Percentiles rank a stretch among this genome's conserved stretches.
Conservation (phyloP, 2,329 filamentous ascomycete genomes). For the Aureobasidium subglaciale region DNA sequence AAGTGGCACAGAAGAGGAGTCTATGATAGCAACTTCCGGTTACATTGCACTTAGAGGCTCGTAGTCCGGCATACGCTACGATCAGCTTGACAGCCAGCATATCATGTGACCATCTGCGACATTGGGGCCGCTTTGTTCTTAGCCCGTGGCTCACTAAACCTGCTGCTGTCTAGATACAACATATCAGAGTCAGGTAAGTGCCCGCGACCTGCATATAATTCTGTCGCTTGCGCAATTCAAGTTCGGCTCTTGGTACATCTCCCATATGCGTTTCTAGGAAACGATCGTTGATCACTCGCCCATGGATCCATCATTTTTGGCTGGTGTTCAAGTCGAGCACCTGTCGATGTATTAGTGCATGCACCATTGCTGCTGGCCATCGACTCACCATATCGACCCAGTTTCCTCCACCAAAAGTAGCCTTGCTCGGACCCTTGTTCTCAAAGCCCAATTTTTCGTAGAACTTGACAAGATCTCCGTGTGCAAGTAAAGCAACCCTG, state of each 20-base stretch:
- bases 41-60: neutral
- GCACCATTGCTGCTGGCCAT: no score
- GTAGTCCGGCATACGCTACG: neutral
- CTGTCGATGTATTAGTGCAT: neutral
- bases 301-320: neutral
- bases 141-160: neutral
- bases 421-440: conserved; percentile 60
- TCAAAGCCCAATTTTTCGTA: conserved; percentile 72
- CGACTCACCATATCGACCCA: conserved; percentile 71
- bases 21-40: no score
- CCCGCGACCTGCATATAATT: neutral
- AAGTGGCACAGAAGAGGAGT: neutral
- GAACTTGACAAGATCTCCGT: conserved; percentile 65
- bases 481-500: conserved; percentile 67
- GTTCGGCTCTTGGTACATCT: neutral
- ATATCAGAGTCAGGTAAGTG: no score
- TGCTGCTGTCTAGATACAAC: neutral
- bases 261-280: neutral
- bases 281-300: neutral
- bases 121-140: neutral
- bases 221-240: neutral
- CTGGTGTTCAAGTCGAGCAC: conserved; percentile 1
- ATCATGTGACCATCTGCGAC: no score
- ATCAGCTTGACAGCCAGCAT: neutral
- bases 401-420: conserved; percentile 66